Base-by-base conservation (phyloP, 345 rosid genomes). In the Cardamine chenopodiifolia region DNA sequence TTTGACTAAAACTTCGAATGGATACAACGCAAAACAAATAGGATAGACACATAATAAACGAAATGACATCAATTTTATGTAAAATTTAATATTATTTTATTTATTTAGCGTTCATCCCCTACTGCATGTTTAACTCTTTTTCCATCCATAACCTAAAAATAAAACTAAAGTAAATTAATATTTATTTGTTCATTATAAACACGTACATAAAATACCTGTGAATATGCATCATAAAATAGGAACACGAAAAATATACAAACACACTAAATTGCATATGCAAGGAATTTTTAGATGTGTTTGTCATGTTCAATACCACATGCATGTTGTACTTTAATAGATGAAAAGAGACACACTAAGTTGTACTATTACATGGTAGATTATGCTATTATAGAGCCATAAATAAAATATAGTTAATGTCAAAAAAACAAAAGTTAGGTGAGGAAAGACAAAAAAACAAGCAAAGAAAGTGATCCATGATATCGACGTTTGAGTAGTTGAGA, bases 401-500 rank as follows among this genome's bases (percentile, higher is more conserved):
- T 35, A 70, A 20, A 22, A 62, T 32, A 55, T 35, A 56, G 4
- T 45, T 32, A 56, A 44, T 45, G 26, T 45, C 25, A 25, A 12
- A 66, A 11, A 70, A 31, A 1, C 32, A 48, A 77, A 77, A 32
- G 81, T 77, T 77, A 58, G 81, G 81, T 77, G 68, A 11, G 9
- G 67, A 40, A 65, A 77, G 55, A 71, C 47, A 71, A 71, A 65
- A 65, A 70, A 52, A 57, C 14, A 67, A 68, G 68, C 67, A 50
- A 75, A 22, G 56, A 60, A 70, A 70, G 76, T 70, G 77, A 71
- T 62, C 2, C 20, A 70, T 70, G 80, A 76, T 39, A 76, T 70
- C 34, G 80, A 76, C 80, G 72, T 71, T 71, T 71, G 81, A 77
- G 81, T 77, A 71, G 76, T 71, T 50, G 72, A 77, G 68, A 77